phyloP scores from a whole-genome alignment of 2,329 filamentous ascomycete species.

The Niveomyces coronatus region DNA sequence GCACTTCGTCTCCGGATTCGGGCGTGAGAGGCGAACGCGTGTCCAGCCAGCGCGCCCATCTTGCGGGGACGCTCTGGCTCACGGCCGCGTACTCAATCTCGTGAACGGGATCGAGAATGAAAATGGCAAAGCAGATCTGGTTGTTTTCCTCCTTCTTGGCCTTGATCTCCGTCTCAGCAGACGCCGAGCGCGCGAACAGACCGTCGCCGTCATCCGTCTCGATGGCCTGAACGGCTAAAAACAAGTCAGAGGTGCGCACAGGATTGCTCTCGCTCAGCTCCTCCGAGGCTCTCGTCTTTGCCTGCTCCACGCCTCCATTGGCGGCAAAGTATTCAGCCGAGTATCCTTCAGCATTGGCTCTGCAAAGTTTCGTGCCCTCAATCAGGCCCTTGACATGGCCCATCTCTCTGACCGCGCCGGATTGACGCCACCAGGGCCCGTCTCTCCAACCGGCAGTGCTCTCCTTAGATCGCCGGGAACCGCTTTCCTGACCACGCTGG shows the following conservation, averaged over 20 bases:
- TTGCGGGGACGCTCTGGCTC: conserved; percentile 71
- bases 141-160: conserved; percentile 47
- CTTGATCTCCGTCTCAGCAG: conserved; percentile 44
- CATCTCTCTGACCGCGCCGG: conserved; percentile 59
- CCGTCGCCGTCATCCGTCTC: conserved; percentile 51
- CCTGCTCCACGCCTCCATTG: conserved; percentile 69
- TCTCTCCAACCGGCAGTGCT: conserved; percentile 70
- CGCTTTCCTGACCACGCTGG: conserved; percentile 81
- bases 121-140: conserved; percentile 63
- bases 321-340: conserved; percentile 73
- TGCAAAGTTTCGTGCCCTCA: conserved; percentile 84
- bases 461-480: conserved; percentile 52
- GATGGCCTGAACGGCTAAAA: conserved; percentile 89
- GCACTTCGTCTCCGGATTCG: conserved; percentile 37
- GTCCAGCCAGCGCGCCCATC: conserved; percentile 90
- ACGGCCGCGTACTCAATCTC: conserved; percentile 76
- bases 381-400: conserved; percentile 69
- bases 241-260: conserved; percentile 86
- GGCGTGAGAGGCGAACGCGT: conserved; percentile 51
- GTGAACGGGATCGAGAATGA: conserved; percentile 81
- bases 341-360: conserved; percentile 82
- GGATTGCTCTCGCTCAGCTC: conserved; percentile 76
- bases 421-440: conserved; percentile 90
- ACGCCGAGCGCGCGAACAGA: conserved; percentile 54
- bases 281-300: conserved; percentile 69